phyloP scores from a whole-genome alignment of 495 filamentous ascomycete genomes.

The Bombardia bombarda region DNA sequence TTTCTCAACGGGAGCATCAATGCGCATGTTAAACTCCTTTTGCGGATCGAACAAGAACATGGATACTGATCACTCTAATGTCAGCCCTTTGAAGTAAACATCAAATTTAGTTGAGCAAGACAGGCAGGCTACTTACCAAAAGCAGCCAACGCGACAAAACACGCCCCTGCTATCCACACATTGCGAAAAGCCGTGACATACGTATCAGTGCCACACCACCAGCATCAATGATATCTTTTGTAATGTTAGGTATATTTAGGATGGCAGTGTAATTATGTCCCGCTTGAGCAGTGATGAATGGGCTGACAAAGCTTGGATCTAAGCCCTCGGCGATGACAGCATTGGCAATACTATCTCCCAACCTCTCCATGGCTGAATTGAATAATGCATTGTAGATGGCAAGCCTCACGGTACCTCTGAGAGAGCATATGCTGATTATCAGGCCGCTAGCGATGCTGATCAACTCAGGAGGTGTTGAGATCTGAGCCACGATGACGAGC shows the following conservation, averaged over 20 bases:
- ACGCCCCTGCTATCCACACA: slow-evolving; percentile 22
- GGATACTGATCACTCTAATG: slow-evolving; percentile 1
- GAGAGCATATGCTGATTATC: slow-evolving; percentile 22
- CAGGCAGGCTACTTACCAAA: slow-evolving; percentile 11
- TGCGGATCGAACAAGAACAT: slow-evolving; percentile 10
- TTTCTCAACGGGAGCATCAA: slow-evolving; percentile 17
- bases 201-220: slow-evolving; percentile 12
- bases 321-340: slow-evolving; percentile 17
- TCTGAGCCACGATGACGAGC: slow-evolving; percentile 24
- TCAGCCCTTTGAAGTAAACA: not conserved
- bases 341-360: slow-evolving; percentile 13
- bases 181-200: slow-evolving; percentile 17
- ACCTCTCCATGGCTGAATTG: slow-evolving; percentile 4
- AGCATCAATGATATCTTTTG: slow-evolving; percentile 9
- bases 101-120: not conserved
- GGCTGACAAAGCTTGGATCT: slow-evolving; percentile 1
- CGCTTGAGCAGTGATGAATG: slow-evolving; percentile 15
- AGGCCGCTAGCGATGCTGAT: slow-evolving; percentile 25
- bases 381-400: slow-evolving; percentile 26
- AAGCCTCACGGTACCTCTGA: slow-evolving; percentile 25
- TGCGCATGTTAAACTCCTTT: slow-evolving; percentile 18
- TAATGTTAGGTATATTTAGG: slow-evolving; percentile 11
- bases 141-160: slow-evolving; percentile 17
- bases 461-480: slow-evolving; percentile 24
- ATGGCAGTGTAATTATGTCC: slow-evolving; percentile 10